A percentile compares a stretch with the other conserved stretches of the same genome.
Evolutionary conservation across 2,329 filamentous ascomycete species (phyloP).

Genomic region (Neonectria sp.): DNA sequence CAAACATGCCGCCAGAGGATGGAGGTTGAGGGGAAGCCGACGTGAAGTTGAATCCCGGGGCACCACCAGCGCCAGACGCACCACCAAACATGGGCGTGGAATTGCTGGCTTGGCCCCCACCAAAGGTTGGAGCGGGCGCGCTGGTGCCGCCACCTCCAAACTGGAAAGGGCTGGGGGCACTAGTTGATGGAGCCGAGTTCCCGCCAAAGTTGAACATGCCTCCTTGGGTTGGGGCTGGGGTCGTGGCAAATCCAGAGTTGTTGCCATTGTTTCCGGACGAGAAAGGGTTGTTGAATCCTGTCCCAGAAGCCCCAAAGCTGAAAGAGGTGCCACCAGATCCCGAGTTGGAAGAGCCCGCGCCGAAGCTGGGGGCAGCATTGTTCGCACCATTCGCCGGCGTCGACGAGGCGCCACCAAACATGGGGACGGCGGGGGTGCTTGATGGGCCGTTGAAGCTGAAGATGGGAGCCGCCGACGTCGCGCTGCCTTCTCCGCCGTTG

Average conservation of each 20-base stretch:
- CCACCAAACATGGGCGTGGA: conserved; percentile 51
- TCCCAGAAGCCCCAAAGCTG: conserved; percentile 50
- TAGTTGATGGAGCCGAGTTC: conserved; percentile 47
- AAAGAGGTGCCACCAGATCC: conserved; percentile 42
- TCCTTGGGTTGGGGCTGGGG: conserved; percentile 40
- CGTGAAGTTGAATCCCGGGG: conserved; percentile 59
- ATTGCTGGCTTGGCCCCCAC: conserved; percentile 44
- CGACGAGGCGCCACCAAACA: conserved; percentile 53
- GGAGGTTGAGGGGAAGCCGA: conserved; percentile 49
- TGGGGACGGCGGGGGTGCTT: conserved; percentile 41
- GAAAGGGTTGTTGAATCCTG: conserved; percentile 60
- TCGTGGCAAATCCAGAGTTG: conserved; percentile 39
- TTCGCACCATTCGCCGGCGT: conserved; percentile 40
- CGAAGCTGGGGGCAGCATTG: conserved; percentile 57
- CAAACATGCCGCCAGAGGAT: conserved; percentile 50
- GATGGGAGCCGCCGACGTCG: conserved; percentile 46
- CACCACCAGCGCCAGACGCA: conserved; percentile 47
- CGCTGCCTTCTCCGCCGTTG: conserved; percentile 42
- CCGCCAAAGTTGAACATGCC: conserved; percentile 57
- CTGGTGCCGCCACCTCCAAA: conserved; percentile 52
- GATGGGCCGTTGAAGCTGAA: conserved; percentile 55
- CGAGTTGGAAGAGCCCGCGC: conserved; percentile 31
- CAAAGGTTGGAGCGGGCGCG: conserved; percentile 48
- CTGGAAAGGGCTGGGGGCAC: conserved; percentile 53
- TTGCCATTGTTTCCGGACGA: conserved; percentile 47